Percentiles rank a stretch among this genome's conserved stretches.
Conservation (phyloP, 352 stramenopile species). For the Thraustochytrium striatum region DNA sequence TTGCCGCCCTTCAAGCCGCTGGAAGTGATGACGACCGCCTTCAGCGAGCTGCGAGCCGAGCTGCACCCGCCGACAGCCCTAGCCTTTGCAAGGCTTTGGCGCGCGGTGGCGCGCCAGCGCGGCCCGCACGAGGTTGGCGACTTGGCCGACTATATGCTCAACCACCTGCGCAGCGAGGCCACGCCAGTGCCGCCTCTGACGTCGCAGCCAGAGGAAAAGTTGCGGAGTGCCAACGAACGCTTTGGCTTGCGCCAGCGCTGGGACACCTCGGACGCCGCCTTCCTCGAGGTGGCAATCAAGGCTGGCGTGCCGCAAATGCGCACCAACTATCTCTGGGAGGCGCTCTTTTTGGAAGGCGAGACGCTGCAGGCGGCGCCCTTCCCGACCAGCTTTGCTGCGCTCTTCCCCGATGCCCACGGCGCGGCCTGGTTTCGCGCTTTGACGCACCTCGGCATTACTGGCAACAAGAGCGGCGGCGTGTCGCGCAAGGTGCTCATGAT, state of each 20-base stretch:
- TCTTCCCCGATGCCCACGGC: background rate
- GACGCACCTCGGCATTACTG: background rate
- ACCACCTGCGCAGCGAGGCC: too few relatives aligned
- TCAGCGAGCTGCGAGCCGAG: too few relatives aligned
- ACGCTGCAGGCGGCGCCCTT: background rate
- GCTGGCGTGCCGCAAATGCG: background rate
- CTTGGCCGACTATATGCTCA: too few relatives aligned
- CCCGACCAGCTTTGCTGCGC: background rate
- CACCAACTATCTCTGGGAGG: slow-evolving; percentile 28
- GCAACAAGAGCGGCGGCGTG: background rate
- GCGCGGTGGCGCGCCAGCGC: too few relatives aligned
- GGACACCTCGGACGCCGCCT: slow-evolving; percentile 13
- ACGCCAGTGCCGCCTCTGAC: too few relatives aligned
- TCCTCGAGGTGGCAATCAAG: slow-evolving; percentile 4
- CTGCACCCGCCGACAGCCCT: too few relatives aligned
- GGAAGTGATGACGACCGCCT: too few relatives aligned
- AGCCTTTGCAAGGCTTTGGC: too few relatives aligned
- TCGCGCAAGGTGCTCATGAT: slow-evolving; percentile 31
- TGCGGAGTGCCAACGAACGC: too few relatives aligned
- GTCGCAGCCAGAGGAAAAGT: too few relatives aligned
- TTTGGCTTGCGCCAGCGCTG: slow-evolving; percentile 40
- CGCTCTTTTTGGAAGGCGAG: slow-evolving; percentile 1
- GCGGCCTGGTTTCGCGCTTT: background rate
- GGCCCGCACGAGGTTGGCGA: too few relatives aligned
- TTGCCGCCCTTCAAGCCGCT: too few relatives aligned